Evolutionary conservation across 257 asterid genomes (phyloP), one percentile per base, ranked within the genome.

Genomic region (Solanum chilense): DNA sequence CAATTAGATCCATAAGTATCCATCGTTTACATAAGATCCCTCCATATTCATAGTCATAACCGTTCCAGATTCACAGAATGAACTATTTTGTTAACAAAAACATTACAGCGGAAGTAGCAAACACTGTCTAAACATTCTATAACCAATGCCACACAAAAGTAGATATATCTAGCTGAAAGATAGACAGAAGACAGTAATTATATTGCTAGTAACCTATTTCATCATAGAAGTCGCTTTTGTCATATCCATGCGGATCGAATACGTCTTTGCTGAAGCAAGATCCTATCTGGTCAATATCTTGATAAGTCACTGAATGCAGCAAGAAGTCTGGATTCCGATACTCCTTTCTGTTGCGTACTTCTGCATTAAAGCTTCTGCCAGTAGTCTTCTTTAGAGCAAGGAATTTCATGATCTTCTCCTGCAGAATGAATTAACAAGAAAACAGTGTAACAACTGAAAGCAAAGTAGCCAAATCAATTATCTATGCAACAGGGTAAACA

Each of bases 231-330:
- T 97, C 99, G 68, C 95, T 94, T 90, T 90, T 91, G 89, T 94
- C 98, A 66, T 96, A 97, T 92, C 99, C 99, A 91, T 94, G 99
- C 64, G 99, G 99, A 89, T 96, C 98, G 90, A 96, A 97, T 42
- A 97, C 98, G 87, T 97, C 98, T 89, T 93, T 97, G 85, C 88
- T 91, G 93, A 96, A 97, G 93, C 98, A 96, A 80, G 99, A 94
- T 82, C 99, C 99, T 85, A 97, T 94, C 92, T 97, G 98, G 89
- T 97, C 98, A 82, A 97, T 97, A 80, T 93, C 94, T 89, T 94
- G 99, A 90, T 96, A 95, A 69, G 98, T 96, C 90, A 97, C 98
- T n/a, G 99, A 98, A 91, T 96, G 99, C 89, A 95, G 92, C 93
- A 97, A 88, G 90, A 97, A 97, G 90, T 96, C 98, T 39, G 99